Base-by-base conservation (phyloP, 225 moss, liverwort and hornwort genomes). In the Neckera pumila region DNA sequence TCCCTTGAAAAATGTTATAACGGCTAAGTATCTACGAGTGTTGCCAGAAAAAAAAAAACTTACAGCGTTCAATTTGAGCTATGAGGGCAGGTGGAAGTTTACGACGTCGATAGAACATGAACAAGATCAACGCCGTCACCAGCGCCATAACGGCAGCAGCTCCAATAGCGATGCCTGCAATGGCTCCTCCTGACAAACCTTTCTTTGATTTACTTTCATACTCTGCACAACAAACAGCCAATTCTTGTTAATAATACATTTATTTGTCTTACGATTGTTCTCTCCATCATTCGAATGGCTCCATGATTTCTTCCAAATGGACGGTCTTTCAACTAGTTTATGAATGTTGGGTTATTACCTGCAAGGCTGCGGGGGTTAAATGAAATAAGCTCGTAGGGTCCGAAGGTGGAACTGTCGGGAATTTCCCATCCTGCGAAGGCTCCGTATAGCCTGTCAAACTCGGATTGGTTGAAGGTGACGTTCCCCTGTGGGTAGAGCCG, bases 321-420 rank as follows among this genome's bases (percentile, higher is more conserved):
- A 21, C 14, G 27, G 43, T 27, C 43, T 27, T 43, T 5, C 15
- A 42, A 26, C 27, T 25, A 42, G 43, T 27, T 6, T 28, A 72
- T n/a, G 26, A n/a, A 27, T 27, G 57, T 21, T 79, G 14, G 36
- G 7, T 69, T 54, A 90, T 70, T 54, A 91, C 92, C 91, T 87
- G 61, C 15, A 62, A 78, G 40, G 15, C 67, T 80, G 0, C 93
- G 89, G 7, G 92, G 90, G 4, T 31, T 3, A 27, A 97, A 97
- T 1, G 91, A 89, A 36, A 97, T 21, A 61, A 99, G 88, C 79
- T 97, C 96, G n/a, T 91, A 95, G 3, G 99, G 97, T 58, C 97
- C 98, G 58, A 97, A 97, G 27, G 89, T n/a, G 14, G 3, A 0
- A 53, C 90, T 94, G 84, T 90, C 90, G 3, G 91, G 93, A 21